Evolutionary conservation across 2,329 filamentous ascomycete species (phyloP), one percentile per base, ranked within the genome.

Genomic region (Cordyceps pruinosa): DNA sequence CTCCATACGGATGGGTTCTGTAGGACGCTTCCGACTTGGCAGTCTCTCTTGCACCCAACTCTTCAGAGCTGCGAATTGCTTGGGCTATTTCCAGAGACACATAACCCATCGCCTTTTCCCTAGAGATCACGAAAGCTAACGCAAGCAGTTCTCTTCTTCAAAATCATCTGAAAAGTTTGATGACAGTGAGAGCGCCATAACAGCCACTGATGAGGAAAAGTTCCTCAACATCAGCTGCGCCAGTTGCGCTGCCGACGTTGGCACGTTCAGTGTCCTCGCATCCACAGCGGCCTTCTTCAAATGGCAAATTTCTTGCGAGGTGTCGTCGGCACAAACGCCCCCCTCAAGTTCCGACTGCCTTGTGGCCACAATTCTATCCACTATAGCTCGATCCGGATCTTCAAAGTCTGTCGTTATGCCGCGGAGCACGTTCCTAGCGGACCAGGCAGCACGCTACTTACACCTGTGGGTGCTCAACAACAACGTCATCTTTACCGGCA

Each of bases 401-500:
- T 79, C 82, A 41, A 83, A 83, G 65, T 80, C 79, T 0, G 70
- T 84, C 21, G 66, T 85, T 13, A 67, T 76, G 19, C 79, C 77
- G 0, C 26, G 58, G 19, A 21, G 34, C 19, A 30, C 37, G 28
- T n/a, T 45, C 8, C 41, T 34, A 19, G 19, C n/a, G 8, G 19
- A 26, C 34, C 46, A 56, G 23, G 60, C 35, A 17, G 9, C 49
- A 7, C 49, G 63, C 21, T 66, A 75, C 13, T 68, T 83, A 5
- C 72, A 81, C 37, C 67, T 83, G 4, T 84, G 81, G 81, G 74
- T 83, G 1, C 71, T 84, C 32, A 84, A 84, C 61, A 70, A 73
- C n/a, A 76, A 76, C 62, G 78, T 84, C 26, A 68, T 73, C 4
- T 84, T 80, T 61, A 71, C 80, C 1, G 77, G 73, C 2, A 64